Base-by-base conservation (phyloP, 202 grass and related monocot genomes). In the Hordeum pubiflorum region DNA sequence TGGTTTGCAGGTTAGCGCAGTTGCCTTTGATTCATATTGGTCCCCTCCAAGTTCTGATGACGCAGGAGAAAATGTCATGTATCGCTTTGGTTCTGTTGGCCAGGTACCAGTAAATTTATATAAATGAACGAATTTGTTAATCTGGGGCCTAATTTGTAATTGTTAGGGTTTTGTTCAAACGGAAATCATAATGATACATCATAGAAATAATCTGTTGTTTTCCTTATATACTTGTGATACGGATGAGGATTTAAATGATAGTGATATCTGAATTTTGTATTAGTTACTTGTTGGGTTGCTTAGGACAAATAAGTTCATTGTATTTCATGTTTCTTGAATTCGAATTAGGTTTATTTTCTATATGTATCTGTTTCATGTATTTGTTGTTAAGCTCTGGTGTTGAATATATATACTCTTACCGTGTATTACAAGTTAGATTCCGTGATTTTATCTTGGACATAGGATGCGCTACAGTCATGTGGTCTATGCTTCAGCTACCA, bases 11-110 rank as follows among this genome's bases (percentile, higher is more conserved):
- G 96, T 99, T 82, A 99, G 96, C 2, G 79, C 89, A 79, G 96
- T 96, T 83, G 83, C 96, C 80, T 96, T 99, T 88, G 96, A 99
- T 88, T 86, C 90, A 0, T 96, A 90, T 81, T 99, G 92, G 92
- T 95, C 89, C 39, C 82, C 85, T 48, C 92, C 96, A 72, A 95
- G 88, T 90, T 90, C 92, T 12, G 90, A 95, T 80, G 86, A 82
- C 44, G 76, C 78, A 14, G 89, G 79, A 86, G 92, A 96, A 81
- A 96, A 89, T 82, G 86, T 89, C 18, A 87, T 99, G 60, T 99
- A 99, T 86, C 92, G 92, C 46, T 90, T 99, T 74, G 92, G 92
- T 78, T 99, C 96, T 75, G 89, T 99, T 82, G 92, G 89, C 66
- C 92, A 99, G 92, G 92, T 99, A 96, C 55, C 24, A 33, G 79